Conservation (phyloP, 352 stramenopile genomes). For the Phytopythium vexans region DNA sequence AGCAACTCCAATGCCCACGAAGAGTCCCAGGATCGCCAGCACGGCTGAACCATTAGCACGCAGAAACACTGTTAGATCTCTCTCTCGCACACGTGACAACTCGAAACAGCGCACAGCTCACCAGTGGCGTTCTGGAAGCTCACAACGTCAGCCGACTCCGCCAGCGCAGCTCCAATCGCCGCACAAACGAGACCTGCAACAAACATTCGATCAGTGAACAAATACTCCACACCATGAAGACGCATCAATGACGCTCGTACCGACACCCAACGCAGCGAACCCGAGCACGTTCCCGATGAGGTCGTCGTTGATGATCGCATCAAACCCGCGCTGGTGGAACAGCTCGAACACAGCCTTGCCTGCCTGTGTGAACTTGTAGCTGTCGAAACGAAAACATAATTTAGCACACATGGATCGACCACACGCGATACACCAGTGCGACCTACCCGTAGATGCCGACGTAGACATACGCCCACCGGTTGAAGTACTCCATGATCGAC, state of each 20-base stretch:
- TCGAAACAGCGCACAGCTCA: constrained; percentile 10
- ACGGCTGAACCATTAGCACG: constrained; percentile 23
- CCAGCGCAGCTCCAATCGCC: constrained; percentile 48
- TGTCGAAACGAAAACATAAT: constrained; percentile 18
- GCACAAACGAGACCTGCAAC: constrained; percentile 68
- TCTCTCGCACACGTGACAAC: background rate
- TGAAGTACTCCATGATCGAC: constrained; percentile 91
- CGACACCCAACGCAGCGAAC: constrained; percentile 89
- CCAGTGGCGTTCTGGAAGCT: constrained; percentile 66
- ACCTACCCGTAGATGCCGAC: constrained; percentile 84
- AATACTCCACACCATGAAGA: background rate
- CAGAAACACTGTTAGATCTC: too few relatives aligned
- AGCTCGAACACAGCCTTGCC: constrained; percentile 92
- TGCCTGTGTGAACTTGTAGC: constrained; percentile 93
- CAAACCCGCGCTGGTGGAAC: constrained; percentile 93
- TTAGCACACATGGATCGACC: background rate
- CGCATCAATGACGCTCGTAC: constrained; percentile 18
- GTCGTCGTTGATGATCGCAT: constrained; percentile 96
- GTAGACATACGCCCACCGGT: constrained; percentile 94
- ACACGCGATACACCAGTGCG: background rate
- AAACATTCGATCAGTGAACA: background rate
- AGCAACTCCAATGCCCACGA: constrained; percentile 86
- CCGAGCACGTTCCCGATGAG: constrained; percentile 91
- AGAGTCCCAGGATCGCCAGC: constrained; percentile 81
- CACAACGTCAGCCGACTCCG: constrained; percentile 45